Conservation (phyloP, 139 green algal genomes). For the Microglena sp. region DNA sequence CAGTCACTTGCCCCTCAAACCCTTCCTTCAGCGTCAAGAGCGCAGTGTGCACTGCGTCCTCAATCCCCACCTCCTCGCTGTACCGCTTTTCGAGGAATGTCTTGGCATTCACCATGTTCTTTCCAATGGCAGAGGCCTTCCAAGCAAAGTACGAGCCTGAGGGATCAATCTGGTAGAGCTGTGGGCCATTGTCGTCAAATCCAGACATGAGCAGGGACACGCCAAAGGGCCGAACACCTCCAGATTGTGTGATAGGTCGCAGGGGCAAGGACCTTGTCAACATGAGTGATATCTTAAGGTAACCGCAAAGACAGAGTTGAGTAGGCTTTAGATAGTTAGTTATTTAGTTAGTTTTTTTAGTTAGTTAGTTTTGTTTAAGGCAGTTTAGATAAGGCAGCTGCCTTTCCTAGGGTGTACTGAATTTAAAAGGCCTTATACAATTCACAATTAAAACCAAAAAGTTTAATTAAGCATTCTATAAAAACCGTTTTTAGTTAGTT, state of each 20-base stretch:
- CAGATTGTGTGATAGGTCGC: conserved; percentile 55
- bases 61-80: conserved; percentile 93
- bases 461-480: too few relatives aligned
- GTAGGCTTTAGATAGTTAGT: too few relatives aligned
- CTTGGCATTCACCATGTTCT: conserved; percentile 97
- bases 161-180: conserved; percentile 98
- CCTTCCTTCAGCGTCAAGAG: conserved; percentile 97
- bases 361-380: too few relatives aligned
- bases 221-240: conserved; percentile 94
- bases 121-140: conserved; percentile 91
- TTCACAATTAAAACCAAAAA: too few relatives aligned
- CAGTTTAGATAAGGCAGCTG: too few relatives aligned
- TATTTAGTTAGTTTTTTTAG: too few relatives aligned
- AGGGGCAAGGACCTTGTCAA: not conserved
- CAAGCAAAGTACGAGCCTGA: conserved; percentile 97
- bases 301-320: too few relatives aligned
- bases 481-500: too few relatives aligned
- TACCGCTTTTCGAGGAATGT: conserved; percentile 91
- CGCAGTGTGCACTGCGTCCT: conserved; percentile 97
- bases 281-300: too few relatives aligned
- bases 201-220: conserved; percentile 94
- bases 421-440: too few relatives aligned
- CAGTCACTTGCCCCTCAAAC: conserved; percentile 83
- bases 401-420: too few relatives aligned
- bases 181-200: conserved; percentile 87